Evolutionary conservation across 2,329 filamentous ascomycete species (phyloP), one percentile per base, ranked within the genome.

Genomic region (Penicillium occitanis): DNA sequence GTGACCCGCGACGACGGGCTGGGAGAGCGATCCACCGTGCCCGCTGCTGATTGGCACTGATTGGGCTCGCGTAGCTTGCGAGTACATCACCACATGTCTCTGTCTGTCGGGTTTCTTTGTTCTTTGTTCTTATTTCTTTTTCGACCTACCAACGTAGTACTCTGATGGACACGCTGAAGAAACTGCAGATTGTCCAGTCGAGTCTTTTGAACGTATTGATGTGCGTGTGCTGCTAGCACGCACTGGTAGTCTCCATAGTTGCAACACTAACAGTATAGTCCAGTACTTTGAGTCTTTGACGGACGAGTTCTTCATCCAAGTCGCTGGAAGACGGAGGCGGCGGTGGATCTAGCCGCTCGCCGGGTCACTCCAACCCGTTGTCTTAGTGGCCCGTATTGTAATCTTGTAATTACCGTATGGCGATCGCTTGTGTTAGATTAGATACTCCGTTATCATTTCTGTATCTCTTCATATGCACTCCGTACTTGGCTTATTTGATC

Each of bases 1-100:
- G 40, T 14, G 62, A 64, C 62, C 62, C 62, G 51, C 51, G 51
- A 64, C 62, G 62, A 64, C 51, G 62, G 62, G 51, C 62, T 58
- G 61, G 61, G 61, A 63, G 50, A 13, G 40, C n/a, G 44, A 30
- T 42, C 61, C 44, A 17, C 44, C 8, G n/a, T n/a, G n/a, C 22
- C 37, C 3, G n/a, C n/a, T 17, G 40, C 7, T 14, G 14, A 28
- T 35, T 51, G 60, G 8, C 8, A 17, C 7, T 14, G 14, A 28
- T 35, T 51, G 60, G 3, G 11, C 44, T 53, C 50, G 30, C 51
- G 37, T 57, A 55, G 42, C n/a, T 22, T 46, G 42, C 42, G 17
- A 44, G 42, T 44, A 44, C 17, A 42, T 42, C 17, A 17, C 25
- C n/a, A 35, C 30, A 35, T 55, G 51, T 50, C 48, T 50, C 48